Evolutionary conservation across 1,139 yeast species (phyloP), one percentile per base, ranked within the genome.

Genomic region (Diutina pseudorugosa): DNA sequence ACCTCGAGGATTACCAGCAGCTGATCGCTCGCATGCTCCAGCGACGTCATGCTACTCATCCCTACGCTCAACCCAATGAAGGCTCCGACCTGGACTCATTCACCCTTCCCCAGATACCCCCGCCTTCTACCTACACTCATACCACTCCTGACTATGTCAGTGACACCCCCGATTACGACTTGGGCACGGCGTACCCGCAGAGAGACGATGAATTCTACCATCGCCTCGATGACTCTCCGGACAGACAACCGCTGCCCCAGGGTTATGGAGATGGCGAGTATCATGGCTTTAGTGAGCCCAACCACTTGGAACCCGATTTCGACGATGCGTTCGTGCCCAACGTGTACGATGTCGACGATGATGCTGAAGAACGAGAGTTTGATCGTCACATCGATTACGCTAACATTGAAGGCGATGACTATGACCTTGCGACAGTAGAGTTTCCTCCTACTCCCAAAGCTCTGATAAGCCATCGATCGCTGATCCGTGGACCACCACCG

Each of bases 311-410:
- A 25, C 47, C 41, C 19, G 16, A 52, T 4, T 70, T 64, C 56
- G 63, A 64, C 54, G 75, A 72, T 57, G 71, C 78, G 7, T 74
- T 74, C 56, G 77, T 73, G 5, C 77, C 78, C n/a, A 72, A 73
- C 56, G 74, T 68, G 18, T 73, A 74, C 55, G 75, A 70, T 43
- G 74, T 68, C 30, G 73, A 70, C 36, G 71, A 69, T 42, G 78
- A 74, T 43, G n/a, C n/a, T n/a, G 76, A 72, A 56, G 49, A 45
- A 18, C 36, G 40, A 7, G 75, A 71, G 52, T 72, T 65, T 54
- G 78, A 74, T 57, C 70, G 70, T 52, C 61, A 65, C 18, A 73
- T 74, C 53, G 72, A 66, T 53, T 73, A 68, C 59, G 66, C 69
- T 56, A 67, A 71, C 42, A 69, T 73, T 56, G 71, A 68, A 54